Base-by-base conservation (phyloP, 2,329 filamentous ascomycete genomes). In the Magnaporthiopsis incrustans region DNA sequence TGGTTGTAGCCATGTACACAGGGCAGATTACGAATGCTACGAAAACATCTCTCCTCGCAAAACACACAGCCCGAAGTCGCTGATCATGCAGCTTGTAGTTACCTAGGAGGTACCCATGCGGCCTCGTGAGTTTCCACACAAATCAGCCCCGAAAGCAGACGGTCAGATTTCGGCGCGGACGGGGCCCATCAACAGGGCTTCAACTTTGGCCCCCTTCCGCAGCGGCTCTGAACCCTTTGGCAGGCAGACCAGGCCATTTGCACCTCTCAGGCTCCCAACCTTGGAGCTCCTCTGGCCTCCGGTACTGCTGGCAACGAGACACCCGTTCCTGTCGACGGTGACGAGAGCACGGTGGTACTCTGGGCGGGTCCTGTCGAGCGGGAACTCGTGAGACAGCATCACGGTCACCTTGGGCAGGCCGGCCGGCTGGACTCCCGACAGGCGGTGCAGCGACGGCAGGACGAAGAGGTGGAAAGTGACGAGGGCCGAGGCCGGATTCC, bases 401-500 rank as follows among this genome's bases (percentile, higher is more conserved):
- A 95, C 93, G 2, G 85, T 84, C 0, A 96, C 85, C 61, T 80
- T 85, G 0, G 92, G 87, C 22, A 97, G 77, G 0, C 93, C 92
- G 0, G 80, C 79, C 0, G 86, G 86, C 57, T 76, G 77, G 27
- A 92, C 79, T 0, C 93, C 95, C 14, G 86, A 83, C 69, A 90
- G 81, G 68, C 89, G 87, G 71, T 96, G 92, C 65, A 99, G 77
- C 0, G 90, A 87, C 0, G 95, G 95, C 14, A 99, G 81, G 11
- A 98, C 92, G 75, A 99, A 98, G 1, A 99, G 84, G 72, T 98
- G 91, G 71, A 96, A 92, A 0, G 94, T 96, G 12, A 98, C 95
- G 2, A 97, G 82, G 0, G 95, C 94, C 2, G 90, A 95, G 2
- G 94, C 95, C 0, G 95, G 95, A 73, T 99, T 99, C 0, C 95